Evolutionary conservation across 2,329 filamentous ascomycete species (phyloP).

Genomic region (Simplicillium aogashimaense): DNA sequence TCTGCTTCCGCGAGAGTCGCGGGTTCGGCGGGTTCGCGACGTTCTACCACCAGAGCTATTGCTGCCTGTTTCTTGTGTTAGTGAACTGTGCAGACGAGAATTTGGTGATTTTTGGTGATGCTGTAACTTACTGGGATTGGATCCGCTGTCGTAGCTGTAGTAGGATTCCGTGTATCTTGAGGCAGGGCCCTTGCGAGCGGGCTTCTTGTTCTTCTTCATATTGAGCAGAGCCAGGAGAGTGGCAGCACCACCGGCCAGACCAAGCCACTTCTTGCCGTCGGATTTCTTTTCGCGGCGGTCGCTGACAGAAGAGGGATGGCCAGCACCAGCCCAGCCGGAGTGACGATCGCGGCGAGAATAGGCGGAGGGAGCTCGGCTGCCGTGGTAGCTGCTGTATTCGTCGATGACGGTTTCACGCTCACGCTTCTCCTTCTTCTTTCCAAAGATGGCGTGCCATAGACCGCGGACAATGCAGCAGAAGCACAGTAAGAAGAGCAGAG

Average conservation of each 20-base stretch:
- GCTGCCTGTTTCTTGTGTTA: constrained; percentile 26
- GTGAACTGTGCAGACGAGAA: background rate
- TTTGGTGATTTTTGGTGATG: constrained; percentile 1
- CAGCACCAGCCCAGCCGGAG: constrained; percentile 47
- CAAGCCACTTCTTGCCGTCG: constrained; percentile 40
- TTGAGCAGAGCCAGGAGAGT: constrained; percentile 45
- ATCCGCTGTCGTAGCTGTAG: constrained; percentile 41
- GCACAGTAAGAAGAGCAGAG: constrained; percentile 59
- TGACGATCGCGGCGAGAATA: constrained; percentile 42
- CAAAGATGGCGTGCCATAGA: constrained; percentile 54
- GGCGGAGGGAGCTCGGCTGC: constrained; percentile 14
- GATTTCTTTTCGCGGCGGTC: constrained; percentile 37
- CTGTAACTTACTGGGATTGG: constrained; percentile 39
- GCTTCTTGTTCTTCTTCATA: constrained; percentile 39
- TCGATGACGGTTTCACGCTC: constrained; percentile 38
- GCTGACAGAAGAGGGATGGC: constrained; percentile 24
- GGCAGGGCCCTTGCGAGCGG: constrained; percentile 28
- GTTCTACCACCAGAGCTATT: constrained; percentile 35
- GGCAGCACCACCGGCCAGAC: constrained; percentile 39
- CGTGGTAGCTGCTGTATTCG: constrained; percentile 45
- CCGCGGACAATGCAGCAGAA: constrained; percentile 62
- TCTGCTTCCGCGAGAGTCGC: constrained; percentile 4
- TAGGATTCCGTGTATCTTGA: constrained; percentile 43
- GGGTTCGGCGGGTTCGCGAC: constrained; percentile 19
- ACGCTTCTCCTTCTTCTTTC: constrained; percentile 39